Base-by-base conservation (phyloP, 148 eudicot genomes). In the Rhododendron henanense region DNA sequence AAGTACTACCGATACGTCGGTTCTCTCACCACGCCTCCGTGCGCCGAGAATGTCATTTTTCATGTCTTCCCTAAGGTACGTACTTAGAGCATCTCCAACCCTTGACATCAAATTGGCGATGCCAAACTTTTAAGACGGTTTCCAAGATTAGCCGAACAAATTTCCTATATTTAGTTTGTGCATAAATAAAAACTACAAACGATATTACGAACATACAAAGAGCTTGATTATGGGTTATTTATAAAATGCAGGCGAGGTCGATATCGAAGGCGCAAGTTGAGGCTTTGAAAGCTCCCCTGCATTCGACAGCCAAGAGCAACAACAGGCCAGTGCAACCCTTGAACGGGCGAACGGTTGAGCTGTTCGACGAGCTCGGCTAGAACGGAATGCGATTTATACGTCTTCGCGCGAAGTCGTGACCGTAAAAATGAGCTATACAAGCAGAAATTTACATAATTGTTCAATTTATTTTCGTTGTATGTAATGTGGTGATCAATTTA, bases 1-100 rank as follows among this genome's bases (percentile, higher is more conserved):
- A 87, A 87, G 21, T 96, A 96, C 45, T 96, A 94, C 90, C 85
- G 91, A 88, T 96, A 96, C 65, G 31, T 31, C 3, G 99, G 99
- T 28, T 96, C 99, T 85, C 91, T 95, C 81, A 94, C 99, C 47
- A 92, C 99, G n/a, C 99, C 98, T 83, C 99, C 99, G 8, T 96
- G 99, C 87, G 31, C 91, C 31, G 95, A 96, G 88, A 87, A 81
- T 50, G 96, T 96, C 78, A 76, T 83, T 45, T 96, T 97, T 96
- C 85, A 84, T 87, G 85, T 96, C 65, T 83, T 94, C 79, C 86
- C 88, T 85, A 90, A 91, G 97, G 98, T 96, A 89, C 79, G 0
- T 25, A 57, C 31, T 78, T 3, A 3, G 9, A 39, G 37, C 47
- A 18, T 10, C 10, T 47, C 10, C 28, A 37, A 23, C 50, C 11